Percentiles rank a stretch among this genome's conserved stretches.
phyloP scores from a whole-genome alignment of 495 filamentous ascomycete genomes.

The Astrocystis sublimbata region DNA sequence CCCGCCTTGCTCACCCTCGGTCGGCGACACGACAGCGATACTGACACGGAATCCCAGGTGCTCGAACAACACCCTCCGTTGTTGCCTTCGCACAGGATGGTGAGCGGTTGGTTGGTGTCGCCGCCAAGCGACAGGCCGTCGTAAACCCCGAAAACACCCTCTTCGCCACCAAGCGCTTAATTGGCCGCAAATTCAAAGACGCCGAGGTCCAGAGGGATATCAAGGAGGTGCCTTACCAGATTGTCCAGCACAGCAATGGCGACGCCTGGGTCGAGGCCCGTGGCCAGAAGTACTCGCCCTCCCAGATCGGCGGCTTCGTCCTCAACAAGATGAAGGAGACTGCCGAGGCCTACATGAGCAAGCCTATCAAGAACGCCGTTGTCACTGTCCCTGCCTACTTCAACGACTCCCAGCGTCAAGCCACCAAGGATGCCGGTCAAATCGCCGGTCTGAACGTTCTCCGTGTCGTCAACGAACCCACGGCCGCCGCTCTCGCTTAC shows the following conservation, averaged over 20 bases:
- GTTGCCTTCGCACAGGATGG: slow-evolving; percentile 97
- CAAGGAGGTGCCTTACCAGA: slow-evolving; percentile 98
- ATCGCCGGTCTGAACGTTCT: slow-evolving; percentile 94
- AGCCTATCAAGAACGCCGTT: slow-evolving; percentile 88
- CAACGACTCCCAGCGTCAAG: slow-evolving; percentile 97
- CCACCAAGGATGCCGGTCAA: slow-evolving; percentile 96
- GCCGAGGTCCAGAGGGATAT: slow-evolving; percentile 96
- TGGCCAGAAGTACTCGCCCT: slow-evolving; percentile 96
- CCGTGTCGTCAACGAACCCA: slow-evolving; percentile 96
- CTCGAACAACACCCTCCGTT: slow-evolving; percentile 93
- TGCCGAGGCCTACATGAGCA: slow-evolving; percentile 86
- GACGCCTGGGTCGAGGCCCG: slow-evolving; percentile 98
- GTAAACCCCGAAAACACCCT: slow-evolving; percentile 99
- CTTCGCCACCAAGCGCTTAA: slow-evolving; percentile 99
- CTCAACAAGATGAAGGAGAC: slow-evolving; percentile 99
- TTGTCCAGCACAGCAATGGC: slow-evolving; percentile 95
- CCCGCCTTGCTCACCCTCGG: not conserved
- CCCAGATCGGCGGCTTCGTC: slow-evolving; percentile 96
- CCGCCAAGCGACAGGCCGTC: slow-evolving; percentile 97
- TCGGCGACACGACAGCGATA: slow-evolving; percentile 2
- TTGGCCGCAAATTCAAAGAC: slow-evolving; percentile 97
- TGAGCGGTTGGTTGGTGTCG: slow-evolving; percentile 95
- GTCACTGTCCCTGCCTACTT: slow-evolving; percentile 98
- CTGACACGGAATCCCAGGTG: slow-evolving; percentile 59
- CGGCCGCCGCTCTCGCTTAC: slow-evolving; percentile 91